Conservation (phyloP, 2,329 filamentous ascomycete species). For the Colletotrichum orchidophilum region DNA sequence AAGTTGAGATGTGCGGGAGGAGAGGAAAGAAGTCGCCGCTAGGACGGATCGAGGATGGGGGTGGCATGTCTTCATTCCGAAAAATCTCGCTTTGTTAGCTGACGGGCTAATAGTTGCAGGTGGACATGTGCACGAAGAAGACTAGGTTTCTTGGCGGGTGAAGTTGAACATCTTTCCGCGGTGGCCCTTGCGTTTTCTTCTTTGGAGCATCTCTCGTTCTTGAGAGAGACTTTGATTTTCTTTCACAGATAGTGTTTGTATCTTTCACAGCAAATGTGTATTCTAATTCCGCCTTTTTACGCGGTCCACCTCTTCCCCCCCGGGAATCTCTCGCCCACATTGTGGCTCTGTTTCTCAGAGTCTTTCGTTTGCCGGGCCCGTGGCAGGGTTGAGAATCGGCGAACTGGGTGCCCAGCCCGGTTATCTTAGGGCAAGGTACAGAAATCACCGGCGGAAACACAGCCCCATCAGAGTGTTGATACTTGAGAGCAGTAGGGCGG, state of each 20-base stretch:
- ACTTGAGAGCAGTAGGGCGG: background rate
- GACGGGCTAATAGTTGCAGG: background rate
- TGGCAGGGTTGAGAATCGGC: background rate
- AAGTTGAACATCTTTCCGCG: background rate
- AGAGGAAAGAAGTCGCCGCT: too few relatives aligned
- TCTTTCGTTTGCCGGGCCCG: background rate
- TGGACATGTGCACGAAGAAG: background rate
- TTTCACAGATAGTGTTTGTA: background rate
- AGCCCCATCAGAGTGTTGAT: background rate
- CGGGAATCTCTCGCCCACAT: background rate
- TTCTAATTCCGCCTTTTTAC: background rate
- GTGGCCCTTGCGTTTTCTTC: background rate
- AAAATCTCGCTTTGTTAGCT: background rate
- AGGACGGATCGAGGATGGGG: background rate
- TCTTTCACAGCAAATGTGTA: background rate
- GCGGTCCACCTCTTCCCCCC: too few relatives aligned
- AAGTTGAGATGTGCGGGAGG: background rate
- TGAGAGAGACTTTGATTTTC: background rate
- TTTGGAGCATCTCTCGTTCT: background rate
- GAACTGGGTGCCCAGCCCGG: background rate
- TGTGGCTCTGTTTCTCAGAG: background rate
- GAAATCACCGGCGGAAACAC: too few relatives aligned
- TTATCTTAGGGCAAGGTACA: background rate
- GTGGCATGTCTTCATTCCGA: background rate
- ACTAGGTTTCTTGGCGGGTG: background rate